Conservation (phyloP, 345 rosid species). For the Eucalyptus marginata region DNA sequence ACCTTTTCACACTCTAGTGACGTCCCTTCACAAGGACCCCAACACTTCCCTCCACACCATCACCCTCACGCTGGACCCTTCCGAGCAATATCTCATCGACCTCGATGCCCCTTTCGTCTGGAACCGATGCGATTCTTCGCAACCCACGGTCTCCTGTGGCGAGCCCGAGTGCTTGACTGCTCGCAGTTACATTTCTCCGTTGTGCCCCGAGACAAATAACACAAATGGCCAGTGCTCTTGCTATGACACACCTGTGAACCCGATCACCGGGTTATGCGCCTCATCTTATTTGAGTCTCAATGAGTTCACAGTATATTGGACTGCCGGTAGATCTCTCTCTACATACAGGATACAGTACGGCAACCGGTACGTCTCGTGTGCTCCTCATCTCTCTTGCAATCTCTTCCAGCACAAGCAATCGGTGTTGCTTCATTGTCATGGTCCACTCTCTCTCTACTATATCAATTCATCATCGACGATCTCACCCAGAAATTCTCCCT, state of each 20-base stretch:
- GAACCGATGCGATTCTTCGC: neutral
- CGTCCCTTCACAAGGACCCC: neutral
- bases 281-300: neutral
- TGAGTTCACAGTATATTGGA: neutral
- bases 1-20: neutral
- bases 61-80: neutral
- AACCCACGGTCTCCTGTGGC: neutral
- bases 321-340: neutral
- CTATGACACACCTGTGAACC: neutral
- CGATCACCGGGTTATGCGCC: neutral
- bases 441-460: neutral
- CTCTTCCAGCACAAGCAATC: neutral
- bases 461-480: neutral
- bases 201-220: neutral
- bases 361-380: neutral
- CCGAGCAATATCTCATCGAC: neutral
- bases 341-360: neutral
- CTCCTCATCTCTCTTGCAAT: neutral
- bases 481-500: neutral
- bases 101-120: neutral
- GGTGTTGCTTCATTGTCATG: neutral
- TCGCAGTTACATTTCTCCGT: neutral
- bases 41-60: neutral
- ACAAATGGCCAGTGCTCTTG: neutral
- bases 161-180: neutral